A percentile compares a stretch with the other conserved stretches of the same genome.
Conservation (phyloP, 2,329 filamentous ascomycete genomes). For the Talaromyces verruculosus region DNA sequence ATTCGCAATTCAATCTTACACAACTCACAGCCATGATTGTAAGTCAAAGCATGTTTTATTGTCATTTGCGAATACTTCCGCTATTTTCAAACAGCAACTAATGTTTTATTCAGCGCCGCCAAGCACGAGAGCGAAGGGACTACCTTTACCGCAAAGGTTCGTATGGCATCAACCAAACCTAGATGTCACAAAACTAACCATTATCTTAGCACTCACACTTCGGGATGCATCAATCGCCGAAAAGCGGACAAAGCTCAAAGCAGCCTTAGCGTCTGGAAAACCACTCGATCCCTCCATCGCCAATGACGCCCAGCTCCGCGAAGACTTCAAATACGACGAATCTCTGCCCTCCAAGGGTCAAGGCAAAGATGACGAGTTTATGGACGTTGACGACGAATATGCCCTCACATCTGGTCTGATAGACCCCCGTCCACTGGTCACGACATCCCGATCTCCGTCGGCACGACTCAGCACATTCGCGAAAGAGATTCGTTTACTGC, state of each 20-base stretch:
- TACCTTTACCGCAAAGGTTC: constrained; percentile 76
- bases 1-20: neutral
- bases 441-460: constrained; percentile 85
- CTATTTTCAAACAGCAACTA: neutral
- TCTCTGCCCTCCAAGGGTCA: constrained; percentile 51
- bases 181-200: neutral
- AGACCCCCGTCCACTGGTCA: constrained; percentile 84
- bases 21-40: constrained; percentile 20
- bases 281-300: constrained; percentile 78
- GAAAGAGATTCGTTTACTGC: constrained; percentile 81
- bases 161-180: constrained; percentile 7
- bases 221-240: constrained; percentile 90
- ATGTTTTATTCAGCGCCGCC: constrained; percentile 55
- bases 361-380: constrained; percentile 83
- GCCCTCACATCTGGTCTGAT: constrained; percentile 85
- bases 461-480: constrained; percentile 83
- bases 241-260: constrained; percentile 82
- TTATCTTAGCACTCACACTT: constrained; percentile 67
- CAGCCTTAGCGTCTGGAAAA: constrained; percentile 84
- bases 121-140: constrained; percentile 76
- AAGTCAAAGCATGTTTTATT: neutral
- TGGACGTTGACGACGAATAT: constrained; percentile 87
- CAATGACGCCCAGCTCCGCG: constrained; percentile 78
- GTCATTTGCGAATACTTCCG: no score
- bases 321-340: constrained; percentile 94